These are phyloP conservation scores for Erythrophleum ivorense DNA, from an alignment of 331 rosid species.

Conservation along the genomic window DNA sequence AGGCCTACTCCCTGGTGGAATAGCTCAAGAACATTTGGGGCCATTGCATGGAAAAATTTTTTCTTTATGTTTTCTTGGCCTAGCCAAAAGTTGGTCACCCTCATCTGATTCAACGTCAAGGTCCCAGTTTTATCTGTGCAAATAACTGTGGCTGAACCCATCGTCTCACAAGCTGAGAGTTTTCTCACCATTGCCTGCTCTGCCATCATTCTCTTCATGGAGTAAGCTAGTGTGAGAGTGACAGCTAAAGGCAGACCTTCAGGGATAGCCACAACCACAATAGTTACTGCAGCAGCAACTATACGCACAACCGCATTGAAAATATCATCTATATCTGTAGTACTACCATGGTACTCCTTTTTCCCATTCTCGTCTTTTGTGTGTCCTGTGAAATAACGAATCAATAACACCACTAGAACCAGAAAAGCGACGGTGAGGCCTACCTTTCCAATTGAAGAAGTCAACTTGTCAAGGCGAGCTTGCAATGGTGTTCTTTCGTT, in stretches of 20 bases:
- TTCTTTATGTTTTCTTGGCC: constrained; percentile 49
- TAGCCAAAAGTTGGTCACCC: constrained; percentile 56
- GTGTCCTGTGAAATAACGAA: constrained; percentile 64
- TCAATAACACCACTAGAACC: constrained; percentile 55
- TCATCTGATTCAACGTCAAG: constrained; percentile 58
- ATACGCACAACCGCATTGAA: constrained; percentile 54
- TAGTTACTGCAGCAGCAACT: constrained; percentile 66
- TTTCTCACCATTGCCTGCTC: background rate
- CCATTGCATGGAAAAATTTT: constrained; percentile 6
- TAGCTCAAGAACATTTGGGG: constrained; percentile 50
- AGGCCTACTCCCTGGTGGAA: constrained; percentile 60
- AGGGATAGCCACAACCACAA: constrained; percentile 35
- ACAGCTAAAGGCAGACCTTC: constrained; percentile 38
- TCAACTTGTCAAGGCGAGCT: constrained; percentile 61
- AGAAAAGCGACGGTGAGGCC: constrained; percentile 65
- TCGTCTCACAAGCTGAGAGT: constrained; percentile 31
- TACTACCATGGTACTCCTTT: constrained; percentile 41
- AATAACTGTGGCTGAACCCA: constrained; percentile 67
- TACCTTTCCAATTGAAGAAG: constrained; percentile 63
- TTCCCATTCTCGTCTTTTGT: constrained; percentile 49
- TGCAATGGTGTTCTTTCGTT: constrained; percentile 78
- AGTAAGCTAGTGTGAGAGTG: background rate
- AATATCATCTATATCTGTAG: constrained; percentile 35
- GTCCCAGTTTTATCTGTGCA: constrained; percentile 69
- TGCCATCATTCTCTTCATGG: background rate